phyloP scores from a whole-genome alignment of 2,329 filamentous ascomycete species.

The Calonectria pseudoreteaudii region DNA sequence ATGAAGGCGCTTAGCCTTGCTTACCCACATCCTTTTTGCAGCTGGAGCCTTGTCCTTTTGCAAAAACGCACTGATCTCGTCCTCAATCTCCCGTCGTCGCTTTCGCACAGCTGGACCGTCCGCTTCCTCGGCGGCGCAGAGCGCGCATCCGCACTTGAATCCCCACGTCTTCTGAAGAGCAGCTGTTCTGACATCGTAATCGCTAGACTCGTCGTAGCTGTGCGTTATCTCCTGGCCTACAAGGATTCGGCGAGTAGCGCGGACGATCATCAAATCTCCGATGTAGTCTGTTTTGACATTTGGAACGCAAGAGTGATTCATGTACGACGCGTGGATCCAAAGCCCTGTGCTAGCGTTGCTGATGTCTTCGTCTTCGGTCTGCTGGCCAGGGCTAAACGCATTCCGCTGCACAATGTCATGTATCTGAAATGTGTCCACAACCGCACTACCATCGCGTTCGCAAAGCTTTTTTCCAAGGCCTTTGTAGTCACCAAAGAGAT shows the following conservation, averaged over 20 bases:
- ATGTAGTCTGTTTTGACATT: slow-evolving; percentile 52
- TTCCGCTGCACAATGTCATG: slow-evolving; percentile 49
- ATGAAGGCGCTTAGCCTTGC: slow-evolving; percentile 40
- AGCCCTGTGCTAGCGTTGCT: slow-evolving; percentile 51
- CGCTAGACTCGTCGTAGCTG: slow-evolving; percentile 45
- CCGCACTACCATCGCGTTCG: slow-evolving; percentile 38
- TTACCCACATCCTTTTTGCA: slow-evolving; percentile 33
- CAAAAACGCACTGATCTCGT: slow-evolving; percentile 37
- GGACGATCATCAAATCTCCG: slow-evolving; percentile 54
- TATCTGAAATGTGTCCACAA: slow-evolving; percentile 47
- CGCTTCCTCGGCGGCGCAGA: slow-evolving; percentile 48
- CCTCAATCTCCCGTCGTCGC: slow-evolving; percentile 33
- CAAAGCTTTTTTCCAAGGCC: slow-evolving; percentile 36
- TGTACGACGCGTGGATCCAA: slow-evolving; percentile 53
- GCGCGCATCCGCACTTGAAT: slow-evolving; percentile 51
- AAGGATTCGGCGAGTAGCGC: slow-evolving; percentile 47
- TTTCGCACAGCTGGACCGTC: slow-evolving; percentile 33
- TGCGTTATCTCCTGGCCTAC: slow-evolving; percentile 50
- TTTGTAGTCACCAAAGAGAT: slow-evolving; percentile 43
- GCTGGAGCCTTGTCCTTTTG: slow-evolving; percentile 9
- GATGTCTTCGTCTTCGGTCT: slow-evolving; percentile 42
- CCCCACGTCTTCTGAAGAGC: slow-evolving; percentile 48
- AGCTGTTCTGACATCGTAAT: slow-evolving; percentile 37
- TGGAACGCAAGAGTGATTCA: slow-evolving; percentile 56
- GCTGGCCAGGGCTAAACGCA: slow-evolving; percentile 46